Evolutionary conservation across 1,284 basidiomycete genomes (phyloP), one percentile per base, ranked within the genome.

Genomic region (Microbotryum saponariae): DNA sequence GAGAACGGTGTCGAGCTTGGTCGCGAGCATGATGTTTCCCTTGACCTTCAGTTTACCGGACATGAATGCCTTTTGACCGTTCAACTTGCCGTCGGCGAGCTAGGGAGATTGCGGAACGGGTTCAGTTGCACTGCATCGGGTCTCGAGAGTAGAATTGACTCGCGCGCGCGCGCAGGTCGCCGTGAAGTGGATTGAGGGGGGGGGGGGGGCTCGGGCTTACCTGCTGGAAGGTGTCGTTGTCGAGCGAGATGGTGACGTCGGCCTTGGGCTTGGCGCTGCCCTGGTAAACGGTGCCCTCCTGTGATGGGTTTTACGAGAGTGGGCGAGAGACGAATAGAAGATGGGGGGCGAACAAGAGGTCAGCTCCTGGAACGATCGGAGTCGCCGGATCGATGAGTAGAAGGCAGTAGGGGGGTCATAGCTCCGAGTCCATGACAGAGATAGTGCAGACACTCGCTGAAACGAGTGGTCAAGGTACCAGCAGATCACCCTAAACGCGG

Each of bases 1-100:
- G 61, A 94, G 80, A 7, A 94, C 82, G 18, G 77, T 79, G 70
- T 88, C 85, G 54, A 94, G 86, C 77, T 93, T 94, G 46, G 89
- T 91, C 8, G 88, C 73, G 58, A 66, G 62, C 67, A 69, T 69
- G 60, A 69, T 67, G 66, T 69, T 69, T 55, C 68, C 68, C 59
- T 65, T 67, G 55, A 69, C 68, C 67, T 74, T 72, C 50, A 75
- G 73, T 64, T 76, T 75, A 21, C 74, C 74, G 14, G 54, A 56
- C 63, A 66, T 66, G 60, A 67, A 67, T 1, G 65, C 65, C 62
- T 63, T 53, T 23, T 96, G 92, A 10, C 89, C 91, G 71, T 89
- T 79, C 58, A 78, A 66, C 72, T 78, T 79, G 58, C 77, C 77
- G 44, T 78, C 74, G 8, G 87, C 85, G 48, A 91, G 78, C 59